Percentiles rank a stretch among this genome's conserved stretches.
Conservation (phyloP, 306 rosid genomes). For the Glycyrrhiza uralensis region DNA sequence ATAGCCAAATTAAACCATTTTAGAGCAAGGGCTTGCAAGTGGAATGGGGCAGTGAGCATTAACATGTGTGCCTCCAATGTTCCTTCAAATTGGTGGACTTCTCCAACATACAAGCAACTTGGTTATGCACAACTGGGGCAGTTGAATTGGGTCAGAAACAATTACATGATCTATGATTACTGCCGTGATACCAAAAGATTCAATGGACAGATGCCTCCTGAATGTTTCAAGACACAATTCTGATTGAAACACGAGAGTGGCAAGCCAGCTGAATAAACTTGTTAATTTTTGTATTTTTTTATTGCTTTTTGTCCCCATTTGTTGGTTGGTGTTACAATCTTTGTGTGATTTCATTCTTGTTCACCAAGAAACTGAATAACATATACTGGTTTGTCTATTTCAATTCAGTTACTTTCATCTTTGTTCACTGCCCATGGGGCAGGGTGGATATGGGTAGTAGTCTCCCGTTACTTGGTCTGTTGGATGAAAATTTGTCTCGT, state of each 20-base stretch:
- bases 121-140: conserved; percentile 38
- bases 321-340: conserved; percentile 20
- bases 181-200: conserved; percentile 63
- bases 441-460: no score
- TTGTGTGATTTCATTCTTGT: conserved; percentile 19
- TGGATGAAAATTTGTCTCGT: no score
- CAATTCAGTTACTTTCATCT: background rate
- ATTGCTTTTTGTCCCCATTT: conserved; percentile 9
- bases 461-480: no score
- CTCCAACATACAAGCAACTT: conserved; percentile 43
- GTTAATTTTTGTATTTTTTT: background rate
- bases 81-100: conserved; percentile 69
- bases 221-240: conserved; percentile 52
- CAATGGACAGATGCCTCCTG: conserved; percentile 54
- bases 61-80: conserved; percentile 46
- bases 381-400: background rate
- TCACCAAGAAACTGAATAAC: background rate
- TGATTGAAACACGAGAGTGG: conserved; percentile 19
- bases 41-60: conserved; percentile 58
- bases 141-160: conserved; percentile 53
- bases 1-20: conserved; percentile 46
- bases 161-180: conserved; percentile 72
- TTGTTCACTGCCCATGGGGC: background rate
- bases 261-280: background rate
- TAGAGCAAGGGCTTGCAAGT: conserved; percentile 74